Base-by-base conservation (phyloP, 1,284 basidiomycete genomes). In the Cryptococcus jaspeensis region DNA sequence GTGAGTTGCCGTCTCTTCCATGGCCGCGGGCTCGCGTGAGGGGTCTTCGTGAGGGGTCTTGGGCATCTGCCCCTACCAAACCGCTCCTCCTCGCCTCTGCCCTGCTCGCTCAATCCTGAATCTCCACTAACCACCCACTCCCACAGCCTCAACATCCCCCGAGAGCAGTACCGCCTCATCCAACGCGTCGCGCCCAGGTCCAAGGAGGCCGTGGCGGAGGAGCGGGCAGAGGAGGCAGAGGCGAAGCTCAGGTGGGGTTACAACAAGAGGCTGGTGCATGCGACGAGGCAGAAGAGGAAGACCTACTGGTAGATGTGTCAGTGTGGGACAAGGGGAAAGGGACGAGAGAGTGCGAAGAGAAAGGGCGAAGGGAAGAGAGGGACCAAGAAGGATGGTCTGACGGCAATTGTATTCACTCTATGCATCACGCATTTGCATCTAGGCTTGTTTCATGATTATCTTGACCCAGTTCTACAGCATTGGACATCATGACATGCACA, bases 251-350 rank as follows among this genome's bases (percentile, higher is more conserved):
- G 44, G 15, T 77, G 75, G 74, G 68, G 71, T 25, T 68, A 61
- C 53, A 65, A 61, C 39, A 75, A 75, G 63, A 57, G 61, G 15
- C 49, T 73, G 20, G 54, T 61, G 5, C 59, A 72, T 42, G 74
- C 61, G 28, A 58, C 66, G 51, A 70, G 72, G 56, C 59, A 67
- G 61, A 65, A 62, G 56, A 66, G 74, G 59, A 75, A 67, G 64
- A 62, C 60, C 41, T 71, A 70, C 55, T 77, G 75, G 75, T 77
- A 73, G 63, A 23, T 47, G 0, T 23, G 7, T 38, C n/a, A 4
- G 22, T 15, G 43, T 5, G 2, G 23, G 28, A 23, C 4, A 39
- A 1, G 11, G 28, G 45, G 49, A 43, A 11, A 9, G 4, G 9
- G 13, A 16, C 13, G 41, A 20, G 39, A n/a, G n/a, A n/a, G n/a